phyloP scores from a whole-genome alignment of 805 yeast genomes.

The Saturnispora diversa region DNA sequence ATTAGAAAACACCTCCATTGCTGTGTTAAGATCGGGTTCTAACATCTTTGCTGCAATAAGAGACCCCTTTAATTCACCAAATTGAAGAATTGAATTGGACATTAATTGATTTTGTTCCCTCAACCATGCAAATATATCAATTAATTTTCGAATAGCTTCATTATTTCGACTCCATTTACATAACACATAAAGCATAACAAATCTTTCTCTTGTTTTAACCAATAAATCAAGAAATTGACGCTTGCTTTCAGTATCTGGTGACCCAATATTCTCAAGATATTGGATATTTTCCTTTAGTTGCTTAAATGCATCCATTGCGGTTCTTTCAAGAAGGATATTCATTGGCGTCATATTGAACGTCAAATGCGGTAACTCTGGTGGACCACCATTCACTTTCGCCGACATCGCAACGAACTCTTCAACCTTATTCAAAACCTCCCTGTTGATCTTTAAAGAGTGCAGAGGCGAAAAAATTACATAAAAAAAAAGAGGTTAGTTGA shows the following conservation, averaged over 20 bases:
- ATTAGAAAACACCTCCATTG: slow-evolving; percentile 70
- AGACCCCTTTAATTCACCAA: slow-evolving; percentile 62
- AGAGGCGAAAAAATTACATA: too few species aligned
- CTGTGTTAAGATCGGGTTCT: slow-evolving; percentile 82
- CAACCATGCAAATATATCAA: slow-evolving; percentile 84
- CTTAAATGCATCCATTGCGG: slow-evolving; percentile 54
- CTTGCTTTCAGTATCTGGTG: slow-evolving; percentile 59
- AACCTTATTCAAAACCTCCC: too few species aligned
- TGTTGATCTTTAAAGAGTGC: too few species aligned
- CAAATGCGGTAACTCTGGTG: slow-evolving; percentile 53
- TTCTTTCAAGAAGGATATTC: slow-evolving; percentile 47
- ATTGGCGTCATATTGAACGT: slow-evolving; percentile 63
- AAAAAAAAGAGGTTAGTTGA: too few species aligned
- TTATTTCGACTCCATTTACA: slow-evolving; percentile 82
- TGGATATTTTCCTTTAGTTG: slow-evolving; percentile 56
- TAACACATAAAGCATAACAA: slow-evolving; percentile 74
- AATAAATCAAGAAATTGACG: slow-evolving; percentile 59
- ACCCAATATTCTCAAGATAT: slow-evolving; percentile 41
- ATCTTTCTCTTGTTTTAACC: slow-evolving; percentile 71
- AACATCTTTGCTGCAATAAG: slow-evolving; percentile 84
- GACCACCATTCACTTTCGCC: background rate
- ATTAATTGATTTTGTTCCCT: slow-evolving; percentile 66
- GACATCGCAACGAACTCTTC: too few species aligned
- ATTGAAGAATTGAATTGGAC: slow-evolving; percentile 54
- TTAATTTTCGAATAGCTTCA: slow-evolving; percentile 60